Percentiles rank a stretch among this genome's conserved stretches.
phyloP scores from a whole-genome alignment of 148 eudicot genomes.

The Cornus controversa region DNA sequence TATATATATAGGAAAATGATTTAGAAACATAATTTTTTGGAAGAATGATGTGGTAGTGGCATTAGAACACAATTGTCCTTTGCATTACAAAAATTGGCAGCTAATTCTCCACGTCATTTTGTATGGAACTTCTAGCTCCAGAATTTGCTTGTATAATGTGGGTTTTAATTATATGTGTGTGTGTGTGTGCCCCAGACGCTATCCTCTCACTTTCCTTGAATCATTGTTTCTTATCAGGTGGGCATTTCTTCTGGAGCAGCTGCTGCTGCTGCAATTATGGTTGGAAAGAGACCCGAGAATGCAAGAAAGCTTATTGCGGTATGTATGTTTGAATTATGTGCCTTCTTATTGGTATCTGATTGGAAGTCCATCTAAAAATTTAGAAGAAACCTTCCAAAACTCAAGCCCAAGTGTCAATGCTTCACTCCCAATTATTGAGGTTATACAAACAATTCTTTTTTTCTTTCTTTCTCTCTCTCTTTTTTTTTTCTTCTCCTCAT shows the following conservation, averaged over 20 bases:
- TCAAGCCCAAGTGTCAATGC: not conserved
- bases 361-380: not conserved
- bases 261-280: slow-evolving; percentile 80
- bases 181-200: not conserved
- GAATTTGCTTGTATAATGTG: no score
- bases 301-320: slow-evolving; percentile 96
- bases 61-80: no score
- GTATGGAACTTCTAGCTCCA: no score
- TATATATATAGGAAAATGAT: no score
- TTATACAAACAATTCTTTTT: no score
- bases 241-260: slow-evolving; percentile 99
- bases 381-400: not conserved
- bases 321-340: slow-evolving; percentile 20
- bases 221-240: slow-evolving; percentile 44
- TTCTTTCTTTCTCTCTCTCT: not conserved
- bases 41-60: no score
- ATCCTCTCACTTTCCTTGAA: not conserved
- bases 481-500: not conserved
- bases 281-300: slow-evolving; percentile 95
- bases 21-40: no score
- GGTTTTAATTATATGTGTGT: not conserved
- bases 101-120: no score
- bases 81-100: no score
- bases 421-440: not conserved
- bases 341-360: not conserved